These are phyloP conservation scores for Apiotrichum veenhuisii DNA, from an alignment of 1,284 basidiomycete species.

Conservation along the genomic window DNA sequence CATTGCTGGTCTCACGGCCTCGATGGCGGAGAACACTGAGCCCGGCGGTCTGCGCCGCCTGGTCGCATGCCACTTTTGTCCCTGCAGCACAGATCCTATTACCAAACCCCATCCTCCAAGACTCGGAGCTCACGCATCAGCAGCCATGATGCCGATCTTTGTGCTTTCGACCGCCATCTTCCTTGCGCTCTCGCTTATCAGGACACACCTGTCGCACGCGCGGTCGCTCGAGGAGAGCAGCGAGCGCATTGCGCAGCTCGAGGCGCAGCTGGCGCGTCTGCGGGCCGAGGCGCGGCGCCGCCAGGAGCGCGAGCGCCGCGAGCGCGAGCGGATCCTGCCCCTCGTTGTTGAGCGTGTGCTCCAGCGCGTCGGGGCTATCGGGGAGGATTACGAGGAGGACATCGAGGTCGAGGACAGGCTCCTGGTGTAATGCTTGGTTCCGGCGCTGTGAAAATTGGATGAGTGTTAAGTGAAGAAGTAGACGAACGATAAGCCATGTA, in stretches of 20 bases:
- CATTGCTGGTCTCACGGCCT: too few relatives aligned
- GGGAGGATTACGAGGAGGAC: slow-evolving; percentile 23
- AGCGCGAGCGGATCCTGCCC: slow-evolving; percentile 44
- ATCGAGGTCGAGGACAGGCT: slow-evolving; percentile 26
- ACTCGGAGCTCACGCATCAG: slow-evolving; percentile 10
- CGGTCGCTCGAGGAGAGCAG: slow-evolving; percentile 37
- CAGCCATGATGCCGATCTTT: slow-evolving; percentile 49
- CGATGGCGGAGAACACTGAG: too few relatives aligned
- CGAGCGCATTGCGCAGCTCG: slow-evolving; percentile 39
- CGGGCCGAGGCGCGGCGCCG: slow-evolving; percentile 25
- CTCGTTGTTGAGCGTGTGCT: slow-evolving; percentile 44
- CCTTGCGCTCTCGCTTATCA: slow-evolving; percentile 40
- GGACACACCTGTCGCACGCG: slow-evolving; percentile 42
- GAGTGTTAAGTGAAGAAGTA: background rate
- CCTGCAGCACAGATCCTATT: background rate
- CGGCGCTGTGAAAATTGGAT: background rate
- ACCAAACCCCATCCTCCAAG: too few relatives aligned
- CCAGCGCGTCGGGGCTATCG: slow-evolving; percentile 38
- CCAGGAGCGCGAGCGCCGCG: slow-evolving; percentile 34
- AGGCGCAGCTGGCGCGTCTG: slow-evolving; percentile 35
- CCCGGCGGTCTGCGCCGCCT: too few relatives aligned
- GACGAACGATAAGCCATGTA: background rate
- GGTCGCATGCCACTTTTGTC: background rate
- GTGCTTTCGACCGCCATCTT: slow-evolving; percentile 46
- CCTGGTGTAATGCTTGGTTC: slow-evolving; percentile 2